Base-by-base conservation (phyloP, 306 rosid genomes). In the Delonix regia region DNA sequence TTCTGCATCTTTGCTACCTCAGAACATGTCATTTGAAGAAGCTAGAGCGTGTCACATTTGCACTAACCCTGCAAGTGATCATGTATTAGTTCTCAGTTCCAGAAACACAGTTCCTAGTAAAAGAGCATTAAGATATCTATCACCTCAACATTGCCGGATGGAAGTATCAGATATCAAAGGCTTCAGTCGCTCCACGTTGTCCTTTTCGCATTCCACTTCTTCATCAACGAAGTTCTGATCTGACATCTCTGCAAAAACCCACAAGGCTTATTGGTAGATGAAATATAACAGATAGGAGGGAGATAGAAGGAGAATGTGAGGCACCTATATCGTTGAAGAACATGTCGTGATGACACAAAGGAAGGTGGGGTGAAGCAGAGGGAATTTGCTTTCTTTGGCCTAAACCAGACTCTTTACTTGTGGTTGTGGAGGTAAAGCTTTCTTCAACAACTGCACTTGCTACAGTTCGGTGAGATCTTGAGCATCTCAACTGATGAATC, bases 191-290 rank as follows among this genome's bases (percentile, higher is more conserved):
- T 87, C 87, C 30, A 62, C 34, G 10, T 74, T 68, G 6, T 72
- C 55, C 12, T 68, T 69, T 75, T 77, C 78, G 9, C 28, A 78
- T 70, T 80, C 79, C 49, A 62, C 82, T 18, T 79, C 88, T 55
- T 87, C 97, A 30, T 85, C 96, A 59, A 80, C 89, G 28, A 92
- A 92, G 74, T 92, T 92, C 78, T 92, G 97, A 83, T 83, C 97
- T 5, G 97, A 87, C 78, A 87, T 82, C 76, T 92, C 97, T 92
- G 86, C 81, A 81, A 52, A 39, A 63, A 30, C 9, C 6, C 41
- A 51, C 10, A 18, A 15, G 15, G 6, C 16, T 49, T 45, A 48
- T 48, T 5, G 6, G 5, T 48, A 48, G 53, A 47, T 15, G 41
- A 38, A 4, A 38, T 38, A 38, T 38, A 38, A 16, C 22, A 16